Evolutionary conservation across 2,329 filamentous ascomycete species (phyloP).

Genomic region (Beauveria brongniartii): DNA sequence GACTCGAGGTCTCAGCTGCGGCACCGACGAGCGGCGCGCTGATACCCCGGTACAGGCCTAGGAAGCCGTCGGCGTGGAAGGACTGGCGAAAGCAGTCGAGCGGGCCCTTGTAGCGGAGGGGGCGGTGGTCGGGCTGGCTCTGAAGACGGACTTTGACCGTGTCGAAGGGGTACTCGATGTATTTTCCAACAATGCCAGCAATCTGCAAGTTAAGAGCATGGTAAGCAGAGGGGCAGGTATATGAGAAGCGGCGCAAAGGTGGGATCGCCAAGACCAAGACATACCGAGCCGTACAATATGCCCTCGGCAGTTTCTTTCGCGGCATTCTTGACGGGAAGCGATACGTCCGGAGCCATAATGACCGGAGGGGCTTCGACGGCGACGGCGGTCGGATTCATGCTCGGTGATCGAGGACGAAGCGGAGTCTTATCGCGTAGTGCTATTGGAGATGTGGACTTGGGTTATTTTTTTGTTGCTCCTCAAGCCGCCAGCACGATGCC

Average conservation of each 20-base stretch:
- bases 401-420: constrained; percentile 13
- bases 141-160: constrained; percentile 96
- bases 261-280: constrained; percentile 20
- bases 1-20: constrained; percentile 80
- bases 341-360: constrained; percentile 19
- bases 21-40: constrained; percentile 85
- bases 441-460: not conserved
- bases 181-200: constrained; percentile 85
- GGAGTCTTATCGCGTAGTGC: not conserved
- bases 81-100: constrained; percentile 91
- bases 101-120: constrained; percentile 75
- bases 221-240: not conserved
- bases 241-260: not conserved
- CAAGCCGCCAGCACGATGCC: constrained; percentile 10
- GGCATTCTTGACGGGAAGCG: constrained; percentile 30
- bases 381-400: constrained; percentile 14
- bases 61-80: constrained; percentile 67
- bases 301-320: constrained; percentile 70
- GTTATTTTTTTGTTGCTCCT: not conserved
- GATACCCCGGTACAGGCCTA: constrained; percentile 84
- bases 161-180: constrained; percentile 97
- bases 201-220: constrained; percentile 35
- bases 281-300: constrained; percentile 76
- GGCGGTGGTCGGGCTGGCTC: constrained; percentile 81
- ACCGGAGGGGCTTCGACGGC: constrained; percentile 11